Evolutionary conservation across 768 basidiomycete species (phyloP), one percentile per base, ranked within the genome.

Genomic region (Boletus tylopilopsis): DNA sequence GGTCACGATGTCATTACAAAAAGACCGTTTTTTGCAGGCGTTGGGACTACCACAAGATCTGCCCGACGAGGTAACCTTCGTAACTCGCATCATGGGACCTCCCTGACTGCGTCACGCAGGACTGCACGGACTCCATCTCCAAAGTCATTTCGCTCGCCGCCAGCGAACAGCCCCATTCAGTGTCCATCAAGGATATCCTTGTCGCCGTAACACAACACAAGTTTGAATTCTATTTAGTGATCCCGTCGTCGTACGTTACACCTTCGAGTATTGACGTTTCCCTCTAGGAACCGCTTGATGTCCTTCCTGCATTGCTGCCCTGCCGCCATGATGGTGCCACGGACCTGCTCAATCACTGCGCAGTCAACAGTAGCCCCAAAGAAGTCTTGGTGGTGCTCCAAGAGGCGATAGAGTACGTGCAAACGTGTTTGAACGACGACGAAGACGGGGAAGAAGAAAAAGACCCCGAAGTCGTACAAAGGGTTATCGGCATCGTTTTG

Each of bases 331-430:
- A 67, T 19, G 64, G 64, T 1, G 65, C 70, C 16, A 53, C 57
- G 21, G 62, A 63, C 22, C n/a, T 78, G 22, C 53, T 76, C 15
- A 55, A 47, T n/a, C 21, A 59, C 13, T 66, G 75, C 23, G 66
- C 66, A 4, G 41, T 53, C 33, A 43, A 60, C 3, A 57, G 55
- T 13, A 77, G 64, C 44, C 67, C 71, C 0, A 77, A 76, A 50
- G 76, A 77, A 55, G 52, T 71, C 21, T 42, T 75, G 34, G 69
- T 77, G 42, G 71, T 71, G 2, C 39, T 68, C 16, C 73, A 76
- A 42, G 76, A 75, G 54, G 56, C 54, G 6, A 47, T 71, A 25
- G 77, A 75, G 51, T 49, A 47, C 23, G 39, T 77, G 19, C 54
- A 59, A 22, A 45, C 40, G 5, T 35, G 15, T 45, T 22, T 50